phyloP scores from a whole-genome alignment of 2,329 filamentous ascomycete species.

The Daldinia sp. region DNA sequence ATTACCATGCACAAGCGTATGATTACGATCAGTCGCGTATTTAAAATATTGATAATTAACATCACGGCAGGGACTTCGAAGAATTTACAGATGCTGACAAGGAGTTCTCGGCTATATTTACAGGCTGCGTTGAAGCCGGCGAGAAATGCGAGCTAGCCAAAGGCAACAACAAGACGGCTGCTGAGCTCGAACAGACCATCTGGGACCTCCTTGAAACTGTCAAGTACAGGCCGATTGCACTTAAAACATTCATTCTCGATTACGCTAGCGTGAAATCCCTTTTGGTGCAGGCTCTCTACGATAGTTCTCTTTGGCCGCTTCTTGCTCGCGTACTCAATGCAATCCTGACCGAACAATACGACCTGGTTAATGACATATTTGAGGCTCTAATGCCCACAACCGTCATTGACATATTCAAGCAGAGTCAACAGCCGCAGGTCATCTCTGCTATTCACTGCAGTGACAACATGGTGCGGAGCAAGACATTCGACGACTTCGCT shows the following conservation, averaged over 20 bases:
- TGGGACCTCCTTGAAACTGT: slow-evolving; percentile 48
- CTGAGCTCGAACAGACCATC: slow-evolving; percentile 58
- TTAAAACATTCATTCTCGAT: slow-evolving; percentile 44
- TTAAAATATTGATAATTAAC: neutral
- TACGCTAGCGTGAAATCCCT: slow-evolving; percentile 44
- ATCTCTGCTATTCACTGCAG: slow-evolving; percentile 52
- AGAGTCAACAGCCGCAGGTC: slow-evolving; percentile 18
- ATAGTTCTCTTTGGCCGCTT: slow-evolving; percentile 32
- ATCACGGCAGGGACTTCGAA: slow-evolving; percentile 42
- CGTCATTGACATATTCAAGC: slow-evolving; percentile 5
- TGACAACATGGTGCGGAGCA: slow-evolving; percentile 49
- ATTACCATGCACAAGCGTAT: slow-evolving; percentile 49
- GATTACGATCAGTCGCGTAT: neutral
- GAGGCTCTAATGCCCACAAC: neutral
- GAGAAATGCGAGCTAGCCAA: slow-evolving; percentile 48
- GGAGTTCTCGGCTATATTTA: slow-evolving; percentile 49
- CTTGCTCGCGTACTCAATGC: slow-evolving; percentile 32
- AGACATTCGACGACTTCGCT: slow-evolving; percentile 48
- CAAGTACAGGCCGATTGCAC: slow-evolving; percentile 47
- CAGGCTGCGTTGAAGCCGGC: slow-evolving; percentile 46
- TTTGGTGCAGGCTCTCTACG: slow-evolving; percentile 42
- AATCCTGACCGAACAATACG: slow-evolving; percentile 34
- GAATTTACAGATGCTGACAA: slow-evolving; percentile 47
- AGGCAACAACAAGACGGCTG: slow-evolving; percentile 48
- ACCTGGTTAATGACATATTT: neutral